Conservation (phyloP, 202 grass and related monocot species). For the Setaria italica region DNA sequence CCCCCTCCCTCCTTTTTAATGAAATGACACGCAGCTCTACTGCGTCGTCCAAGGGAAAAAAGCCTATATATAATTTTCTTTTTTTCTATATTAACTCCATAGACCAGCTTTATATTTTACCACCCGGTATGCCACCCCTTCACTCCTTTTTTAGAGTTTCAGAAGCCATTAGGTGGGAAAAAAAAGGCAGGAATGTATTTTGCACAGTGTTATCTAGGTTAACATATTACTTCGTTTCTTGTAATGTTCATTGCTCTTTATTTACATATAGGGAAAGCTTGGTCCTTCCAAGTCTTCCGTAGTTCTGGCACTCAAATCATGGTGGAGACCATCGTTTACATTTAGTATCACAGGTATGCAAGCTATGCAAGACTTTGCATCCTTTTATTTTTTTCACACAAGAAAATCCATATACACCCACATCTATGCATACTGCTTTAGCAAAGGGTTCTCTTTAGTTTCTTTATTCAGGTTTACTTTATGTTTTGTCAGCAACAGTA, state of each 20-base stretch:
- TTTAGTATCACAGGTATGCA: constrained; percentile 78
- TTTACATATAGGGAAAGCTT: constrained; percentile 77
- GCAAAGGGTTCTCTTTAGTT: neutral
- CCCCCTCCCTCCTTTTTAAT: too few species aligned
- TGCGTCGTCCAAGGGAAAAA: too few species aligned
- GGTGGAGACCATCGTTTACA: constrained; percentile 95
- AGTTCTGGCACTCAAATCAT: constrained; percentile 90
- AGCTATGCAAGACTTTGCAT: neutral
- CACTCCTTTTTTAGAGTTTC: neutral
- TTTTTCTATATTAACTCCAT: neutral
- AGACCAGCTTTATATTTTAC: neutral
- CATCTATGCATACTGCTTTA: neutral
- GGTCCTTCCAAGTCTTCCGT: constrained; percentile 76
- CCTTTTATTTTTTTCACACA: neutral
- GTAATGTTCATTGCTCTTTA: neutral
- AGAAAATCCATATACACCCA: neutral
- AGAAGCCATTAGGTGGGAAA: constrained; percentile 11
- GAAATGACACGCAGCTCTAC: too few species aligned
- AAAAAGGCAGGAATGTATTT: neutral
- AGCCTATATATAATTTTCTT: too few species aligned
- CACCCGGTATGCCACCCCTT: neutral
- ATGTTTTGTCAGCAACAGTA: neutral
- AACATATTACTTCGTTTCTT: constrained; percentile 9
- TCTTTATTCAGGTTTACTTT: neutral
- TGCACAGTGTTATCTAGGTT: neutral